phyloP scores from a whole-genome alignment of 1,284 basidiomycete species.

The Austroboletus rostrupii region DNA sequence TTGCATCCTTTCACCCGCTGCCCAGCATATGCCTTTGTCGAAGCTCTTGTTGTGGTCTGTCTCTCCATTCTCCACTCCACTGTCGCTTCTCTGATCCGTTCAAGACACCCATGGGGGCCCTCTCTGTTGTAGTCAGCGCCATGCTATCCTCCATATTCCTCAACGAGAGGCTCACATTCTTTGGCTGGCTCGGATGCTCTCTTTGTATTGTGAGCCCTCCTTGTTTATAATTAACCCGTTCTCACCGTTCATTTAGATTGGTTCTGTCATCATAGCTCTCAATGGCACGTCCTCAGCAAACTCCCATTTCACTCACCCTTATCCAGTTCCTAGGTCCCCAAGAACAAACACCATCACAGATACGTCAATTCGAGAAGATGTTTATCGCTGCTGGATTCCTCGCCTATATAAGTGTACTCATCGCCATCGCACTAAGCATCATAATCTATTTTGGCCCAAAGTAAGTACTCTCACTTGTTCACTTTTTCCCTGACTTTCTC shows the following conservation, averaged over 20 bases:
- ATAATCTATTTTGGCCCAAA: slow-evolving; percentile 79
- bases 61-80: slow-evolving; percentile 7
- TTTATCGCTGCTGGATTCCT: slow-evolving; percentile 90
- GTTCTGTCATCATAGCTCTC: slow-evolving; percentile 81
- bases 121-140: slow-evolving; percentile 95
- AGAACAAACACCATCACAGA: slow-evolving; percentile 78
- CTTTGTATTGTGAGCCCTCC: slow-evolving; percentile 69
- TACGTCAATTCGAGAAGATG: slow-evolving; percentile 72
- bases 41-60: slow-evolving; percentile 82
- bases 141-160: slow-evolving; percentile 92
- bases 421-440: slow-evolving; percentile 60
- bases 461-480: slow-evolving; percentile 30
- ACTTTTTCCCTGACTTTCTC: not conserved
- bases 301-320: slow-evolving; percentile 1
- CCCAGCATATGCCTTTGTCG: slow-evolving; percentile 83
- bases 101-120: slow-evolving; percentile 91
- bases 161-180: slow-evolving; percentile 87
- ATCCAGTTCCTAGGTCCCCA: slow-evolving; percentile 61
- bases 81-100: slow-evolving; percentile 2
- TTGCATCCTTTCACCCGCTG: slow-evolving; percentile 16
- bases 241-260: slow-evolving; percentile 49
- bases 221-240: not conserved
- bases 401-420: slow-evolving; percentile 65
- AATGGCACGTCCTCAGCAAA: slow-evolving; percentile 45
- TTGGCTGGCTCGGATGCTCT: slow-evolving; percentile 90